Percentiles rank a stretch among this genome's conserved stretches.
Evolutionary conservation across 305 asterid genomes (phyloP).

Genomic region (Rubia tinctorum): DNA sequence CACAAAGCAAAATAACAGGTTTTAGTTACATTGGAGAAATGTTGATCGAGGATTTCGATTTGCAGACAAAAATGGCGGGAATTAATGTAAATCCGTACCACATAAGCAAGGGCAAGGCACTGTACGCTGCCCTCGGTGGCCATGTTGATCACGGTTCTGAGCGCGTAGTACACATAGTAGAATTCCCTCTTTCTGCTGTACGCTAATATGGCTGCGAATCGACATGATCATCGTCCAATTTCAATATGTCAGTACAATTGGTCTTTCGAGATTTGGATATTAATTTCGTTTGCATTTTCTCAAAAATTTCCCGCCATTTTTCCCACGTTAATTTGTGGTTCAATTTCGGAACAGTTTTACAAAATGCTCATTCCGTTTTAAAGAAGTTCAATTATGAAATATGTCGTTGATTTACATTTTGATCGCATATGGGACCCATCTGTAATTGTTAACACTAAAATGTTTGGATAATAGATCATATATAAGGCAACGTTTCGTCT

Average conservation of each 20-base stretch:
- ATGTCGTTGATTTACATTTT: no score
- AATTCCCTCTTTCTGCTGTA: conserved; percentile 57
- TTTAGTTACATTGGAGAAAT: neutral
- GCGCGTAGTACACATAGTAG: conserved; percentile 67
- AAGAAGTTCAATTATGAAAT: no score
- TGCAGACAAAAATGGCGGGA: neutral
- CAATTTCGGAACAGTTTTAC: no score
- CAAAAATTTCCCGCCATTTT: neutral
- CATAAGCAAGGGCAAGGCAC: conserved; percentile 85
- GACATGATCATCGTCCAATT: neutral
- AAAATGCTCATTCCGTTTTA: no score
- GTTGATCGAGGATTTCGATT: neutral
- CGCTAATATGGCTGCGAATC: conserved; percentile 61
- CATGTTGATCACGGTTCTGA: conserved; percentile 68
- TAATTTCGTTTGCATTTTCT: neutral
- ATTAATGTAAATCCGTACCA: conserved; percentile 37
- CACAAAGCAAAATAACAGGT: neutral
- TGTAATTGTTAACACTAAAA: no score
- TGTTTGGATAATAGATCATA: no score
- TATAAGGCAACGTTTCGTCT: no score
- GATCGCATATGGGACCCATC: no score
- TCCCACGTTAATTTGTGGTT: neutral
- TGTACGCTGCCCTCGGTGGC: conserved; percentile 80
- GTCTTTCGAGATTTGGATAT: neutral
- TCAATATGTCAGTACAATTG: neutral